phyloP scores from a whole-genome alignment of 768 basidiomycete genomes.

The Boletus barrowsii region DNA sequence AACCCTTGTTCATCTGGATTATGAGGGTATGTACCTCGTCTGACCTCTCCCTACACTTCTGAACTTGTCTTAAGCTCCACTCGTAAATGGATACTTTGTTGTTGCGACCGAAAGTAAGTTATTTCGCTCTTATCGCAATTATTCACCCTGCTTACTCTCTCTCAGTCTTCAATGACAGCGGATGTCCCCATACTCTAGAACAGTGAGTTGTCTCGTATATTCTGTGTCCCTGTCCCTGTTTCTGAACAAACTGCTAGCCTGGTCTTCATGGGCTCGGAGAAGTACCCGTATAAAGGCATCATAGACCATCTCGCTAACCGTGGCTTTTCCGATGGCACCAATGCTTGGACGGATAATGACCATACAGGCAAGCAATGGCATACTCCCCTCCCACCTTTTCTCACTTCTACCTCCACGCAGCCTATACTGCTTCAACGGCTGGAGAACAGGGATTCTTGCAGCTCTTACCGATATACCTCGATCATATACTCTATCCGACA shows the following conservation, averaged over 20 bases:
- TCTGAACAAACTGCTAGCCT: constrained; percentile 44
- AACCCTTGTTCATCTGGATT: constrained; percentile 85
- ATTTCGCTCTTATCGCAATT: neutral
- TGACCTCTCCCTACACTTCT: constrained; percentile 7
- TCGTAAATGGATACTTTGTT: constrained; percentile 89
- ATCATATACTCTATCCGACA: constrained; percentile 96
- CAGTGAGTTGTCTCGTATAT: constrained; percentile 54
- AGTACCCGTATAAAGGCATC: constrained; percentile 94
- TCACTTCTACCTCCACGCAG: constrained; percentile 26
- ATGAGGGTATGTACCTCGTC: constrained; percentile 60
- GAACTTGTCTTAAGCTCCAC: constrained; percentile 54
- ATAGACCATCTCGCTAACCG: constrained; percentile 94
- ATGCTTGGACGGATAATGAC: constrained; percentile 97
- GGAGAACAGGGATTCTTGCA: constrained; percentile 91
- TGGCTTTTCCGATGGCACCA: constrained; percentile 87
- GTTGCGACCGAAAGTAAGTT: constrained; percentile 83
- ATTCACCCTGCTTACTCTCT: neutral
- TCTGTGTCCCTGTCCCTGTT: neutral
- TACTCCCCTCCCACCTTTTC: neutral
- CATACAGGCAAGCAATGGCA: constrained; percentile 51
- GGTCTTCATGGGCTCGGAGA: constrained; percentile 93
- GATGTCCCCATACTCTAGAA: constrained; percentile 94
- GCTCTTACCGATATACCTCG: constrained; percentile 84
- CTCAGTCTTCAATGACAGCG: constrained; percentile 88
- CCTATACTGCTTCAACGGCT: constrained; percentile 94